Evolutionary conservation across 2,329 filamentous ascomycete species (phyloP).

Genomic region (Cytospora chrysosperma): DNA sequence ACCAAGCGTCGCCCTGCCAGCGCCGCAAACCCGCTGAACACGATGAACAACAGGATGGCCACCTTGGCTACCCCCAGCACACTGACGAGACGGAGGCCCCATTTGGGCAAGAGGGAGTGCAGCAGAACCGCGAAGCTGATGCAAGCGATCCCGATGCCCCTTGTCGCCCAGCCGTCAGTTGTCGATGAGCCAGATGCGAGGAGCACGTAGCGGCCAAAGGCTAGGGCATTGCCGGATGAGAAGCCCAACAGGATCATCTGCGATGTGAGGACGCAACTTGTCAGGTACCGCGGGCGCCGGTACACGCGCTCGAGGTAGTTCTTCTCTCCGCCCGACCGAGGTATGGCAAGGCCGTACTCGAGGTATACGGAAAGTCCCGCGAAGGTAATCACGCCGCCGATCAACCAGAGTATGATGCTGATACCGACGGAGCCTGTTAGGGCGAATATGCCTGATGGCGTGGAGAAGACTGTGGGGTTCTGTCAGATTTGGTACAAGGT

Average conservation of each 20-base stretch:
- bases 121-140: slow-evolving; percentile 54
- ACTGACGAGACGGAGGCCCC: slow-evolving; percentile 60
- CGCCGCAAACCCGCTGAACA: slow-evolving; percentile 59
- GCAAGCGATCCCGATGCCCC: slow-evolving; percentile 55
- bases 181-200: slow-evolving; percentile 49
- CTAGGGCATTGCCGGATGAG: slow-evolving; percentile 57
- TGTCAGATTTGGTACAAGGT: neutral
- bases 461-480: slow-evolving; percentile 46
- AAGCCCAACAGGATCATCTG: slow-evolving; percentile 64
- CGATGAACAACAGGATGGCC: slow-evolving; percentile 57
- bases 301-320: slow-evolving; percentile 66
- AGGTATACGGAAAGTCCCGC: slow-evolving; percentile 61
- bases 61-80: slow-evolving; percentile 61
- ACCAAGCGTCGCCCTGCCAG: slow-evolving; percentile 50
- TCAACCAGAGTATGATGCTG: slow-evolving; percentile 37
- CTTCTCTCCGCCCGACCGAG: slow-evolving; percentile 63
- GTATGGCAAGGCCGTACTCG: slow-evolving; percentile 62
- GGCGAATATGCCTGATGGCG: slow-evolving; percentile 51
- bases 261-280: slow-evolving; percentile 58
- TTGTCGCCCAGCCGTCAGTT: slow-evolving; percentile 54
- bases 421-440: slow-evolving; percentile 52
- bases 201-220: slow-evolving; percentile 58
- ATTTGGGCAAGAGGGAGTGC: slow-evolving; percentile 53
- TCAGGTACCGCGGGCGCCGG: slow-evolving; percentile 55
- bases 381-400: slow-evolving; percentile 53